Conservation (phyloP, 768 basidiomycete species). For the Amylocystis lapponica region DNA sequence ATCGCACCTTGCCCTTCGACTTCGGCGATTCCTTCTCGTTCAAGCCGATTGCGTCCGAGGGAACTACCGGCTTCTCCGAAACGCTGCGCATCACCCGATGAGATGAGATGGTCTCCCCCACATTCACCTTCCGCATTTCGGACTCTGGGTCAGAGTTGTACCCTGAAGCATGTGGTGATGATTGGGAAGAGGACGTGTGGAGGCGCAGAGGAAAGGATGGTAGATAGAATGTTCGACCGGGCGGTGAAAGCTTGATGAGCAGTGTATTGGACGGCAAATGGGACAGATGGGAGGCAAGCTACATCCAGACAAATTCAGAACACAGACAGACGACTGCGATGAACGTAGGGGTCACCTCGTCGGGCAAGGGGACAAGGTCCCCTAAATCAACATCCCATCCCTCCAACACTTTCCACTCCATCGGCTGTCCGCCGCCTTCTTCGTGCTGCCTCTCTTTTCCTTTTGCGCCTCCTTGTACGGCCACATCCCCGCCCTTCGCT, state of each 20-base stretch:
- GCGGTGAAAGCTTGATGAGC: constrained; percentile 58
- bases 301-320: constrained; percentile 2
- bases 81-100: neutral
- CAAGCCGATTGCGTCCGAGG: neutral
- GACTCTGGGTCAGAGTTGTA: constrained; percentile 73
- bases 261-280: constrained; percentile 71
- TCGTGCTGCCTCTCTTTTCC: constrained; percentile 46
- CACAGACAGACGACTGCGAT: constrained; percentile 5
- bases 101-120: constrained; percentile 13
- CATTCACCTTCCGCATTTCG: constrained; percentile 37
- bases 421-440: constrained; percentile 19
- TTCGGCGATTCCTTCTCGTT: constrained; percentile 9
- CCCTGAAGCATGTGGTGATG: constrained; percentile 53
- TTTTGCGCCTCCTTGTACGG: no score
- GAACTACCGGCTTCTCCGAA: neutral
- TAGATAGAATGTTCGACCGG: constrained; percentile 54
- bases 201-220: constrained; percentile 31
- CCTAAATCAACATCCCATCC: constrained; percentile 61
- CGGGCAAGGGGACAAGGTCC: constrained; percentile 51
- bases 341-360: constrained; percentile 46
- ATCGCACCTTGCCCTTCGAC: neutral
- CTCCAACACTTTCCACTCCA: constrained; percentile 59
- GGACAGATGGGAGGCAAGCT: constrained; percentile 35
- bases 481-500: constrained; percentile 1
- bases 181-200: constrained; percentile 29